These are phyloP conservation scores for Aphanomyces stellatus DNA, from an alignment of 352 stramenopile genomes.

Conservation along the genomic window DNA sequence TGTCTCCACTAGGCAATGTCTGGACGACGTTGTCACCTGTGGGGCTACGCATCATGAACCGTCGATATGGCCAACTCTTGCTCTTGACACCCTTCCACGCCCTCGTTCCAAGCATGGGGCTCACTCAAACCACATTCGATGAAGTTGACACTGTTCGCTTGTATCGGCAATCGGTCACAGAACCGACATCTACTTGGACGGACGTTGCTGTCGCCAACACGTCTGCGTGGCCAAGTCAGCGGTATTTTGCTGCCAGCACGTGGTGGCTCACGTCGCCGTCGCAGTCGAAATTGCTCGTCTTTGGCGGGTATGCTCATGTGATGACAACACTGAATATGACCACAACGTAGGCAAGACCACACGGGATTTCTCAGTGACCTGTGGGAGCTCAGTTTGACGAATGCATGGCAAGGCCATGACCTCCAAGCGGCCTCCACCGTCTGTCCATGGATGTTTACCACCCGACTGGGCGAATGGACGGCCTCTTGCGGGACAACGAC, in stretches of 20 bases:
- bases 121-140: not conserved
- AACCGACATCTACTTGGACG: not conserved
- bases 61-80: not conserved
- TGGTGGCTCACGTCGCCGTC: constrained; percentile 15
- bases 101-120: not conserved
- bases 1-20: not conserved
- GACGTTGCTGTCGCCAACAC: constrained; percentile 3
- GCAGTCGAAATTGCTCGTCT: constrained; percentile 32
- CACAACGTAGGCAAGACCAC: constrained; percentile 46
- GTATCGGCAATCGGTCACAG: not conserved
- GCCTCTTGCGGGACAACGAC: not conserved
- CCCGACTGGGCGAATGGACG: not conserved
- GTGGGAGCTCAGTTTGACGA: constrained; percentile 43
- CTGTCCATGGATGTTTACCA: constrained; percentile 2
- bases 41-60: not conserved
- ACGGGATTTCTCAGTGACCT: constrained; percentile 47
- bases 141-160: not conserved
- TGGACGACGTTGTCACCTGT: not conserved
- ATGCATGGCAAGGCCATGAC: too few relatives aligned
- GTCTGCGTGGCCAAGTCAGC: constrained; percentile 13
- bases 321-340: too few relatives aligned
- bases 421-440: not conserved
- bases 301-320: constrained; percentile 28
- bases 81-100: not conserved
- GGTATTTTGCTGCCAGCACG: not conserved